Evolutionary conservation across 495 filamentous ascomycete genomes (phyloP), one percentile per base, ranked within the genome.

Genomic region (Tuber melanosporum): DNA sequence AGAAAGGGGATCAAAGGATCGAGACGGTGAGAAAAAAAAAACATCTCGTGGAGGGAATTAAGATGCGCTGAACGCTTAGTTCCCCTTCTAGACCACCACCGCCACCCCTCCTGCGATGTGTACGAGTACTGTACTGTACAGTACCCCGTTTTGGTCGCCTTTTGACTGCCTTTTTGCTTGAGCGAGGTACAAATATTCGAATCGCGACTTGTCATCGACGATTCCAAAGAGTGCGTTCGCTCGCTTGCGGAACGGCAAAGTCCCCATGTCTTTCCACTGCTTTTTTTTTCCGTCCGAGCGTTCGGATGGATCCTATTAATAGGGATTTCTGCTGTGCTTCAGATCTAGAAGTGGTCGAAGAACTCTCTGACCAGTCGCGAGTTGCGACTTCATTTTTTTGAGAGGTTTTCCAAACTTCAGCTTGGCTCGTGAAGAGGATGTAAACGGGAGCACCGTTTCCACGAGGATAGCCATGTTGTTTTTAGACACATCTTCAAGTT

Each of bases 81-180:
- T 36, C 57, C 26, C 57, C 57, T 15, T 66, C 57, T 66, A 66
- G 57, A 66, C 57, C 57, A 66, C 26, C 57, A 66, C 57, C 57
- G 57, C 57, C 57, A 8, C 57, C 14, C 26, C 26, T 36, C 32
- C 14, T 32, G 57, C 26, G 57, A 36, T 66, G 57, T 12, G 6
- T 32, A 62, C n/a, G 32, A 10, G 6, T 32, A 62, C n/a, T 32
- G n/a, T 32, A 15, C 52, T 62, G 52, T 32, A 3, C 39, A 39
- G 39, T 39, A 62, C 26, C 57, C 52, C 26, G 32, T 36, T 36
- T 66, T 66, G 57, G 57, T 36, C 15, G 14, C 57, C 57, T 66
- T 66, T 66, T 66, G 26, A 36, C 57, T 36, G 26, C 26, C 26
- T 66, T 66, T 57, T 66, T 36, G 57, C 57, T 66, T 36, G 57